phyloP scores from a whole-genome alignment of 2,329 filamentous ascomycete species.

The Fusarium brachygibbosum region DNA sequence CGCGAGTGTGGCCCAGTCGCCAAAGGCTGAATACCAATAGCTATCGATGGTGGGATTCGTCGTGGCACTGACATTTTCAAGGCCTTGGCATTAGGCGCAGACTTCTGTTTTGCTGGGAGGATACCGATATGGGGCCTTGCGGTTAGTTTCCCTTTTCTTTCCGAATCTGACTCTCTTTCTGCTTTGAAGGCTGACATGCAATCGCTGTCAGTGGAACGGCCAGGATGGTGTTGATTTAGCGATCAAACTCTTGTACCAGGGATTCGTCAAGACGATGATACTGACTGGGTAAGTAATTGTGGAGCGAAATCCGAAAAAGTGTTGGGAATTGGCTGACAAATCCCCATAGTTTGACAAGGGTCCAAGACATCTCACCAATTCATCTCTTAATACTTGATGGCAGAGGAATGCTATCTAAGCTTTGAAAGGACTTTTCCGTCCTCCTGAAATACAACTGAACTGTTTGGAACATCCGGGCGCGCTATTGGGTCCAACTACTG shows the following conservation, averaged over 20 bases:
- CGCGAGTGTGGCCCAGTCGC: conserved; percentile 60
- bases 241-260: background rate
- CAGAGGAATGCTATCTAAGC: no score
- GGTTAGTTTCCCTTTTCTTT: background rate
- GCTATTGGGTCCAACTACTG: no score
- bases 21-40: background rate
- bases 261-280: background rate
- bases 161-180: background rate
- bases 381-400: no score
- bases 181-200: background rate
- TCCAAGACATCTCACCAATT: no score
- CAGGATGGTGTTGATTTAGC: background rate
- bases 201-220: background rate
- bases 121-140: background rate
- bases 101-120: conserved; percentile 8
- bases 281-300: background rate
- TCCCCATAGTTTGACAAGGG: background rate
- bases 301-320: background rate
- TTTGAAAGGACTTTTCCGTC: no score
- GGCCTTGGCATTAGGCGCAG: conserved; percentile 5
- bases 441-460: no score
- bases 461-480: no score
- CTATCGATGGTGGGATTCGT: conserved; percentile 13
- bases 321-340: background rate
- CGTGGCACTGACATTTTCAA: conserved; percentile 18